Evolutionary conservation across 129 eudicot species (phyloP).

Genomic region (carrot (Daucus carota)): DNA sequence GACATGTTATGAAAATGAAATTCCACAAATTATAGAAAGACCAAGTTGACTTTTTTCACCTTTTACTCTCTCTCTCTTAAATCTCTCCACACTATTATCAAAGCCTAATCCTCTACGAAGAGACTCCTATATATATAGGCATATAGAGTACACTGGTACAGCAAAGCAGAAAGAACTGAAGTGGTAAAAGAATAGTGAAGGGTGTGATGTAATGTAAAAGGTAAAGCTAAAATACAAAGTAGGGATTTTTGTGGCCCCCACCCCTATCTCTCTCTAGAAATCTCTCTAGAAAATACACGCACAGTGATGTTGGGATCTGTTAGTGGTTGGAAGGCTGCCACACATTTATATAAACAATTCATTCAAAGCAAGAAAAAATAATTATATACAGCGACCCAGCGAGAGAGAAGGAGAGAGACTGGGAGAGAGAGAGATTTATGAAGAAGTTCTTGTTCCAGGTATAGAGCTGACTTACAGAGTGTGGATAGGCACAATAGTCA

Average conservation of each 20-base stretch:
- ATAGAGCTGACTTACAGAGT: conserved; percentile 45
- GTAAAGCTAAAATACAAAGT: conserved; percentile 45
- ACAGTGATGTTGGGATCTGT: conserved; percentile 16
- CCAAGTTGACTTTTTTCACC: background rate
- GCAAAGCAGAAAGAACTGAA: background rate
- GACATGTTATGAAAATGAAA: background rate
- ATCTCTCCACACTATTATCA: background rate
- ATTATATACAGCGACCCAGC: background rate
- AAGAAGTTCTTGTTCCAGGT: background rate
- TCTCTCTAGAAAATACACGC: background rate
- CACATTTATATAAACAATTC: background rate
- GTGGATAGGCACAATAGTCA: conserved; percentile 14
- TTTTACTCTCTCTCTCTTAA: background rate
- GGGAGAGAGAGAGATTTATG: background rate
- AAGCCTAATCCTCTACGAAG: background rate
- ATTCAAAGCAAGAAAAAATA: background rate
- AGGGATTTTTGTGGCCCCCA: conserved; percentile 40
- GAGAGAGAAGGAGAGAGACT: background rate
- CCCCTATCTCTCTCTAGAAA: background rate
- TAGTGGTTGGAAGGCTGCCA: background rate
- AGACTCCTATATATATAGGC: conserved; percentile 14
- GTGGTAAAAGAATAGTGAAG: conserved; percentile 15
- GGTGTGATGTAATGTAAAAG: conserved; percentile 8
- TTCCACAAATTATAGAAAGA: background rate
- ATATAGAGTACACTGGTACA: background rate